Conservation (phyloP, 2,329 filamentous ascomycete genomes). For the Pyricularia sp. region DNA sequence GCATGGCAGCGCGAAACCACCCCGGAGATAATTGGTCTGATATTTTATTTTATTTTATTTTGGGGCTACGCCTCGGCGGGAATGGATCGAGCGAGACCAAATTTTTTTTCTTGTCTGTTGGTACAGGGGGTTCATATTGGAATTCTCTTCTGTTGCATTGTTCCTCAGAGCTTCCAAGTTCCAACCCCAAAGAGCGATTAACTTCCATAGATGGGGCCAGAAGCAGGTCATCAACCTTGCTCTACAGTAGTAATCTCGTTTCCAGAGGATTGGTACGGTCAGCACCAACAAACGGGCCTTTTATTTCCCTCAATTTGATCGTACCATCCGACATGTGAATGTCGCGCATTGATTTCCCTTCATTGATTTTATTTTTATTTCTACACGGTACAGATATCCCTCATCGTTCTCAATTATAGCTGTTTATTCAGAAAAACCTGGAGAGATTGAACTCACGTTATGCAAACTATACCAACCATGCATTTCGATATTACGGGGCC, state of each 20-base stretch:
- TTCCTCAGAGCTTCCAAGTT: neutral
- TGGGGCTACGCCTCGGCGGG: neutral
- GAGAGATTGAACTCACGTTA: too few species aligned
- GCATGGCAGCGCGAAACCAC: neutral
- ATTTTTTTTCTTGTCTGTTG: neutral
- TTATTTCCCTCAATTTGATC: neutral
- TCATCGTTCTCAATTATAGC: too few species aligned
- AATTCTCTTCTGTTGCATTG: neutral
- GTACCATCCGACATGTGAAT: neutral
- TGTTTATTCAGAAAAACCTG: too few species aligned
- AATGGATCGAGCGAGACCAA: neutral
- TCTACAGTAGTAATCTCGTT: neutral
- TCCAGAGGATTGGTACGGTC: neutral
- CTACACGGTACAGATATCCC: too few species aligned
- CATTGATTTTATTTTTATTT: too few species aligned
- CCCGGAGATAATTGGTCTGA: neutral
- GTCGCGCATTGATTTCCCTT: too few species aligned
- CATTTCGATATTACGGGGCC: neutral
- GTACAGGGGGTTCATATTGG: neutral
- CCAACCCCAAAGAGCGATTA: neutral
- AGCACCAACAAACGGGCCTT: neutral
- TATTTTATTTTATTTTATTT: neutral
- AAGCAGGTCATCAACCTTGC: neutral
- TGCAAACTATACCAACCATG: neutral
- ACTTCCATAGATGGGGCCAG: neutral